These are phyloP conservation scores for Aspergillus mulundensis DNA, from an alignment of 495 filamentous ascomycete species.

Conservation along the genomic window DNA sequence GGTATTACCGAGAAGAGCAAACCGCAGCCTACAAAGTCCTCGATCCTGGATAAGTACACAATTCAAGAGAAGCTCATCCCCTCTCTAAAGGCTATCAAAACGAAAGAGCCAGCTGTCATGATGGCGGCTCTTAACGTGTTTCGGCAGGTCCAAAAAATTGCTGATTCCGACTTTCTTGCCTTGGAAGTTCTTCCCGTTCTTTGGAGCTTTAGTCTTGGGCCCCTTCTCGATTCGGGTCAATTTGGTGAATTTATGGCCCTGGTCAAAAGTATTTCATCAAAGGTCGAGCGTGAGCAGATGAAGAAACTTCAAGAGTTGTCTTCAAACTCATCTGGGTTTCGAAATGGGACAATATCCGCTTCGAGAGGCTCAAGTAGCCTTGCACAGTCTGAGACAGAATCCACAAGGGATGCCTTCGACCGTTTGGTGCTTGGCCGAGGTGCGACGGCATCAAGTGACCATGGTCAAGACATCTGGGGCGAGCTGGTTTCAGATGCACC, in stretches of 20 bases:
- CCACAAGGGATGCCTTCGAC: slow-evolving; percentile 72
- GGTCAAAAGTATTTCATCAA: slow-evolving; percentile 72
- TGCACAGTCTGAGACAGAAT: slow-evolving; percentile 29
- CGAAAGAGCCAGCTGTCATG: slow-evolving; percentile 96
- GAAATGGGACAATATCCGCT: slow-evolving; percentile 28
- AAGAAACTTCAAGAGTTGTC: slow-evolving; percentile 82
- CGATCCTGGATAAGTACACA: slow-evolving; percentile 92
- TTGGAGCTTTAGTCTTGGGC: slow-evolving; percentile 90
- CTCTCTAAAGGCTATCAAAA: slow-evolving; percentile 87
- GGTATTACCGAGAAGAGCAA: slow-evolving; percentile 52
- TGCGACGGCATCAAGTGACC: slow-evolving; percentile 19
- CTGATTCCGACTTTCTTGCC: slow-evolving; percentile 89
- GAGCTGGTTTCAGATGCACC: slow-evolving; percentile 32
- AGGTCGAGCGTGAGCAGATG: slow-evolving; percentile 82
- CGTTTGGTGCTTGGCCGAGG: slow-evolving; percentile 71
- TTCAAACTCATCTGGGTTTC: slow-evolving; percentile 40
- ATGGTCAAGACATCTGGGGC: slow-evolving; percentile 37
- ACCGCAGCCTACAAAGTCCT: slow-evolving; percentile 55
- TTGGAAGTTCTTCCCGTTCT: slow-evolving; percentile 84
- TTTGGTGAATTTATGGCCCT: slow-evolving; percentile 85
- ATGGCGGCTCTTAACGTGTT: slow-evolving; percentile 87
- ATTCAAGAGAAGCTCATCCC: slow-evolving; percentile 96
- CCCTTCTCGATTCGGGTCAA: slow-evolving; percentile 78
- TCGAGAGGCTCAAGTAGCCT: slow-evolving; percentile 22
- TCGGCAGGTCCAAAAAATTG: slow-evolving; percentile 71